Evolutionary conservation across 2,329 filamentous ascomycete genomes (phyloP), one percentile per base, ranked within the genome.

Genomic region (Fusarium aywerte): DNA sequence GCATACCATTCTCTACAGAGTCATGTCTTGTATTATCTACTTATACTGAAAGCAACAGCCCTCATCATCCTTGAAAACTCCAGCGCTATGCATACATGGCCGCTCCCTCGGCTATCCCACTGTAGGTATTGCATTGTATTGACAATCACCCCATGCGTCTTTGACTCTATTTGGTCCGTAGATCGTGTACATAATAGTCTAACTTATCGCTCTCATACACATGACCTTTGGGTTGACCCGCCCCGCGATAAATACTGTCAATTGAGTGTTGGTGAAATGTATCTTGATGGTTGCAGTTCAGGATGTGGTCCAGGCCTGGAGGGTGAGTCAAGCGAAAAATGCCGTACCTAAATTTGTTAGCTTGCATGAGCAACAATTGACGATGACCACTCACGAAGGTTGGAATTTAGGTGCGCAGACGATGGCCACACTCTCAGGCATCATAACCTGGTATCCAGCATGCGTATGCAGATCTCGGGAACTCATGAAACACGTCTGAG

Each of bases 401-500:
- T 85, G 83, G 73, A 91, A 92, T 57, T 86, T 90, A 1, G 96
- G 96, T 7, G 96, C 92, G 80, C 96, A 99, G 36, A 99, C 96
- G 73, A 99, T 97, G 5, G 96, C 96, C 65, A 99, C 93, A 72
- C 92, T 96, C 82, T 99, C 96, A 1, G 93, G 90, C 80, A 98
- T 87, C 93, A 97, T 97, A 61, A 96, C 89, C 79, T 99, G 96
- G 76, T 97, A 98, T 12, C 93, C 93, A 4, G 90, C 90, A 75
- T 97, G 95, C 0, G 96, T 99, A 76, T 99, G 96, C 69, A 98
- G 76, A 75, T 99, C 96, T 48, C 95, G 85, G 47, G 91, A 96
- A 76, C 93, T 97, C 92, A 99, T 96, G 77, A 99, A 99, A 78
- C 96, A 99, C 0, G 93, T 96, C 80, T 99, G 96, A 0, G 91